phyloP scores from a whole-genome alignment of 352 stramenopile species.

The Elongisporangium anandrum region DNA sequence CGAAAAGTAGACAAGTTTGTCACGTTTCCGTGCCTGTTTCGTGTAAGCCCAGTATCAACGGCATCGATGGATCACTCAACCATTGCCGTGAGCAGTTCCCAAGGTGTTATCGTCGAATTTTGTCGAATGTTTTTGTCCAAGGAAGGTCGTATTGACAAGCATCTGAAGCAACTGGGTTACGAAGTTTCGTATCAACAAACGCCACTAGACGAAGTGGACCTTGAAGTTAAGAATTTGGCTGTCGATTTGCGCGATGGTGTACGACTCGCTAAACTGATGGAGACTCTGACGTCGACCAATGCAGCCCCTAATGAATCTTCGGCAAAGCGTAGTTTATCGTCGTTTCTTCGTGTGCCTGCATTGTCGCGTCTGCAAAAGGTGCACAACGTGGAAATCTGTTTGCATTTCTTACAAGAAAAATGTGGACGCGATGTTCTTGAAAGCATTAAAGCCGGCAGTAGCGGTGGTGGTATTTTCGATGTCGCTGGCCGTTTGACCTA shows the following conservation, averaged over 20 bases:
- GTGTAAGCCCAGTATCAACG: slow-evolving; percentile 20
- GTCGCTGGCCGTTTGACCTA: slow-evolving; percentile 20
- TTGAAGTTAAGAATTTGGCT: slow-evolving; percentile 89
- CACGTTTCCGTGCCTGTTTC: slow-evolving; percentile 89
- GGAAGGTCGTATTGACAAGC: slow-evolving; percentile 94
- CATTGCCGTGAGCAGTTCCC: slow-evolving; percentile 83
- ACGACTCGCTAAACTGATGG: slow-evolving; percentile 89
- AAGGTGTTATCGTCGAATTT: slow-evolving; percentile 90
- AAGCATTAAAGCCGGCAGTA: slow-evolving; percentile 32
- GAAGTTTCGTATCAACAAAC: slow-evolving; percentile 89
- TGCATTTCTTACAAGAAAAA: slow-evolving; percentile 79
- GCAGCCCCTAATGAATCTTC: slow-evolving; percentile 6
- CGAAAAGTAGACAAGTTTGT: slow-evolving; percentile 72
- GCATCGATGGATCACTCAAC: slow-evolving; percentile 13
- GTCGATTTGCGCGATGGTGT: slow-evolving; percentile 96
- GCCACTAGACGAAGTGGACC: slow-evolving; percentile 93
- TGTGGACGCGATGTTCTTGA: slow-evolving; percentile 54
- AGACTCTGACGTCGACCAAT: slow-evolving; percentile 66
- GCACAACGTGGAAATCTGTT: slow-evolving; percentile 93
- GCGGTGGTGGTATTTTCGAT: neutral
- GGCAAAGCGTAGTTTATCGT: slow-evolving; percentile 42
- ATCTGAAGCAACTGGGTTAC: slow-evolving; percentile 88
- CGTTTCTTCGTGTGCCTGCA: slow-evolving; percentile 90
- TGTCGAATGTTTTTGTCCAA: slow-evolving; percentile 90
- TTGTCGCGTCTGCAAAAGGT: slow-evolving; percentile 95